phyloP scores from a whole-genome alignment of 108 stramenopile genomes.

The Mayamaea pseudoterrestris region DNA sequence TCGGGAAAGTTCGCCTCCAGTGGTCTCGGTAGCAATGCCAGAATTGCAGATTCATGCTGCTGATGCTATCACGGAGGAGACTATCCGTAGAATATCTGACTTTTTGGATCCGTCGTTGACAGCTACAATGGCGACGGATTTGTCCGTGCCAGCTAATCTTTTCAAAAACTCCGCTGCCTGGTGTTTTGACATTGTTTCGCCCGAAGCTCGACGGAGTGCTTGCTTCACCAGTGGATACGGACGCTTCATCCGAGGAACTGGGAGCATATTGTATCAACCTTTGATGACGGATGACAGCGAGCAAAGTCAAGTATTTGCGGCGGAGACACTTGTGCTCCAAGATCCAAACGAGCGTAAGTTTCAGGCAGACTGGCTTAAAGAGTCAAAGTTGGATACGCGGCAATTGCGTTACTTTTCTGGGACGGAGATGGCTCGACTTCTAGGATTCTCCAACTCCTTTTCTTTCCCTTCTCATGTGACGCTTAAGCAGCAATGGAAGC shows the following conservation, averaged over 20 bases:
- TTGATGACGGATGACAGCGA: conserved; percentile 6
- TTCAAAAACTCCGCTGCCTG: conserved; percentile 48
- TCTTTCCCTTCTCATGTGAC: conserved; percentile 38
- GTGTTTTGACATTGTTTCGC: conserved; percentile 84
- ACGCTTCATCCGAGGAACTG: conserved; percentile 68
- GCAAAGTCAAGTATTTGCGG: not conserved
- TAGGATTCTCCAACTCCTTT: conserved; percentile 51
- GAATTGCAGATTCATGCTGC: not conserved
- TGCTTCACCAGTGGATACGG: conserved; percentile 87
- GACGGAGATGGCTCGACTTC: conserved; percentile 59
- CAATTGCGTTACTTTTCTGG: conserved; percentile 71
- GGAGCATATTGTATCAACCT: conserved; percentile 66
- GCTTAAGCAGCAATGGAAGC: conserved; percentile 70
- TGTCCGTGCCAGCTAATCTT: conserved; percentile 40
- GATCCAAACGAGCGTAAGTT: conserved; percentile 25
- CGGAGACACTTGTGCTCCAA: conserved; percentile 19
- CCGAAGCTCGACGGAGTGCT: conserved; percentile 19
- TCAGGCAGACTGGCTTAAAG: conserved; percentile 31
- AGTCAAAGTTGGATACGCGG: conserved; percentile 21
- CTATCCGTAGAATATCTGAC: not conserved
- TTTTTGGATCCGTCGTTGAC: conserved; percentile 1
- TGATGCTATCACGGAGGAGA: not conserved
- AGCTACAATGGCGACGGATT: not conserved
- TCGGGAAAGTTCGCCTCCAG: not conserved
- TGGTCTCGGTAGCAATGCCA: not conserved